Percentiles rank a stretch among this genome's conserved stretches.
These are phyloP conservation scores for Pleomassaria siparia DNA, from an alignment of 2,329 filamentous ascomycete genomes.

Conservation along the genomic window DNA sequence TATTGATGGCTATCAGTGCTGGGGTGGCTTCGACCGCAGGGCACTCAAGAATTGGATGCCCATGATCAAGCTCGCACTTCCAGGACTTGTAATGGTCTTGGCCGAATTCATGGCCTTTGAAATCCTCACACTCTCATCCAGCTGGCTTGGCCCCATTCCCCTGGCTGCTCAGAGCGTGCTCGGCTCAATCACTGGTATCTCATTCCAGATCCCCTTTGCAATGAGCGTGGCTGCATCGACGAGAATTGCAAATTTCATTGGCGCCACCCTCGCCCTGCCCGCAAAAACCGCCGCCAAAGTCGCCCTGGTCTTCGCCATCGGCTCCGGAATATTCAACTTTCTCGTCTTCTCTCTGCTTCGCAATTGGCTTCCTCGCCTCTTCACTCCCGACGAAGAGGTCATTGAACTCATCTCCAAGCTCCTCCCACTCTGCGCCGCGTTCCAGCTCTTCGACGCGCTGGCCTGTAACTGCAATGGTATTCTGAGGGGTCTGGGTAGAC, in stretches of 20 bases:
- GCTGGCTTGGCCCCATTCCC: conserved; percentile 74
- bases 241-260: conserved; percentile 87
- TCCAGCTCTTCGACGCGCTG: conserved; percentile 86
- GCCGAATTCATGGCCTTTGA: conserved; percentile 95
- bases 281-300: conserved; percentile 81
- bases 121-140: conserved; percentile 79
- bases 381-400: conserved; percentile 68
- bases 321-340: conserved; percentile 80
- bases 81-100: conserved; percentile 90
- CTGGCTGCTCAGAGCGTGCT: conserved; percentile 89
- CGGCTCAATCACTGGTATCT: conserved; percentile 73
- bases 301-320: conserved; percentile 64
- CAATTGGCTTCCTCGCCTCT: conserved; percentile 73
- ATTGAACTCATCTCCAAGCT: conserved; percentile 66
- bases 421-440: conserved; percentile 79
- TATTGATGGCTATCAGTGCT: conserved; percentile 72
- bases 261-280: conserved; percentile 77
- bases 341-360: conserved; percentile 68
- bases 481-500: conserved; percentile 81
- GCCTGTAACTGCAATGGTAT: conserved; percentile 80
- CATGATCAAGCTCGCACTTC: conserved; percentile 85
- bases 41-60: conserved; percentile 75
- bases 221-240: conserved; percentile 87
- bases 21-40: conserved; percentile 74
- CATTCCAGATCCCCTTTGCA: conserved; percentile 91